Base-by-base conservation (phyloP, 2,329 filamentous ascomycete genomes). In the Pseudovirgaria hyperparasitica region DNA sequence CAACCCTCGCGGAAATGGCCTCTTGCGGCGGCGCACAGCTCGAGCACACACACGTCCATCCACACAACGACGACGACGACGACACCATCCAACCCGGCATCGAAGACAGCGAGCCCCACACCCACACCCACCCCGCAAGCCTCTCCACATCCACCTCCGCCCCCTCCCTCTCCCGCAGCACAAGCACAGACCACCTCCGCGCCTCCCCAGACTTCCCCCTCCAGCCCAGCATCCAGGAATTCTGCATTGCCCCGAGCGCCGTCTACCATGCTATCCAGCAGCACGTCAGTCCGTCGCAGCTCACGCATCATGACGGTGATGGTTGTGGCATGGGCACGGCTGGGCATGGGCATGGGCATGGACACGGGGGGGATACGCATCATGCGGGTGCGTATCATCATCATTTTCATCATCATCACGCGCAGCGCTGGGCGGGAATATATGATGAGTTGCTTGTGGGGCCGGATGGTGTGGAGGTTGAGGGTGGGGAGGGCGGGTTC, bases 121-220 rank as follows among this genome's bases (percentile, higher is more conserved):
- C 12, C 19, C 39, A 42, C n/a, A 41, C 46, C 13, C 41, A 48
- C 22, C 32, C 36, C 21, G 30, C 35, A 9, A 28, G 15, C 14
- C 30, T 39, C 7, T 31, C 29, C 9, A 33, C 34, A 6, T 38
- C 43, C 4, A 34, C 42, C 12, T 30, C 41, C 10, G 34, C 36
- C 17, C 40, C 42, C 3, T 47, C 35, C 4, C 38, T 38, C 1
- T 36, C 38, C 3, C 40, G 36, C 4, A 40, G 37, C 18, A 38
- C 40, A 19, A 36, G 41, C 9, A 47, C 43, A 10, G 47, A 50
- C 24, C 44, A 40, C 27, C 11, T 6, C 23, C 13, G 16, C 19
- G 3, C 12, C 16, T 17, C 10, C 21, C 17, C 23, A 12, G n/a
- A n/a, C 26, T 6, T 22, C 22, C 20, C 22, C 12, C 21, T 17